Percentiles rank a stretch among this genome's conserved stretches.
These are phyloP conservation scores for Geotrichum cucujoidarum DNA, from an alignment of 1,139 yeast genomes.

Conservation along the genomic window DNA sequence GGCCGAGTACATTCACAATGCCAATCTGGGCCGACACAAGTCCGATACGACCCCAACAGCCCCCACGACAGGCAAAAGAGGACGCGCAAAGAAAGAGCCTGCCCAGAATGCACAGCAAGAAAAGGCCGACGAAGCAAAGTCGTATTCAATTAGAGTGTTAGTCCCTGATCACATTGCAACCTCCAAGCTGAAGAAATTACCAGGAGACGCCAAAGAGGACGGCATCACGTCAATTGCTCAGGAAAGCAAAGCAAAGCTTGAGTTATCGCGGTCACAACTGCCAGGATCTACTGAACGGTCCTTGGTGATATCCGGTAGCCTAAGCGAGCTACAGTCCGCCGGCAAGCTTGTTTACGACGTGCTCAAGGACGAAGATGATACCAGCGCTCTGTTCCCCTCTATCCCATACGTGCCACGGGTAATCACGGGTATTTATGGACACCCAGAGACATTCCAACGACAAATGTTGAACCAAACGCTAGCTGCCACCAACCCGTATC, in stretches of 20 bases:
- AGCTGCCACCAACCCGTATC: constrained; percentile 24
- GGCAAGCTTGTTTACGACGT: constrained; percentile 3
- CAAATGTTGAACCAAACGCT: constrained; percentile 26
- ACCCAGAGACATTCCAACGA: constrained; percentile 29
- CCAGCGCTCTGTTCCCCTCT: constrained; percentile 2
- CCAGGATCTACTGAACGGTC: constrained; percentile 18
- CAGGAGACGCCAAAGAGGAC: background rate
- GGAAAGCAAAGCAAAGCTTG: constrained; percentile 12
- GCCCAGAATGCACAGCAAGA: constrained; percentile 17
- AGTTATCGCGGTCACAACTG: constrained; percentile 16
- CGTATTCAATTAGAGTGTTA: constrained; percentile 6
- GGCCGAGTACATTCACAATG: constrained; percentile 12
- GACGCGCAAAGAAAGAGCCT: constrained; percentile 3
- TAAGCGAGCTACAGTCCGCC: constrained; percentile 10
- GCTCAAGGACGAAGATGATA: constrained; percentile 1
- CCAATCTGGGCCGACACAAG: constrained; percentile 11
- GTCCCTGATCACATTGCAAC: constrained; percentile 13
- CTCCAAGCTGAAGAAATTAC: background rate
- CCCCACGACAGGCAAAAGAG: constrained; percentile 7
- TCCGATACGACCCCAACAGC: background rate
- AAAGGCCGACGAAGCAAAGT: constrained; percentile 27
- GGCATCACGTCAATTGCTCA: constrained; percentile 5
- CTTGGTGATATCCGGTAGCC: constrained; percentile 9
- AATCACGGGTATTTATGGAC: constrained; percentile 30
- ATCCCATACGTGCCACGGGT: constrained; percentile 23